These are phyloP conservation scores for Talaromyces sp. DNA, from an alignment of 2,329 filamentous ascomycete genomes.

Conservation along the genomic window DNA sequence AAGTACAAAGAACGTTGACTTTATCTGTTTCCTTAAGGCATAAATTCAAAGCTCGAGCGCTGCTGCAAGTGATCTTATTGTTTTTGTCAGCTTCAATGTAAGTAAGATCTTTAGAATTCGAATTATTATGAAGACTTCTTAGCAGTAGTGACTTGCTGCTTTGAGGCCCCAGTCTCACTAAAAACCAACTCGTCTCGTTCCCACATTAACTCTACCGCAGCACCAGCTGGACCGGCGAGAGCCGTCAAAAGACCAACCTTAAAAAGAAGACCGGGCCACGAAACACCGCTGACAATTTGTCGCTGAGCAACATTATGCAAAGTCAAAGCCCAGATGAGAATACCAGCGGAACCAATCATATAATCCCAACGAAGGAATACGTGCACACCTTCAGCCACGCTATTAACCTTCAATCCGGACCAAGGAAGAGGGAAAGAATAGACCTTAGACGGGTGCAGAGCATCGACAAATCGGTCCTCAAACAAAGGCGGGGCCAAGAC, in stretches of 20 bases:
- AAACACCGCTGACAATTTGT: conserved; percentile 28
- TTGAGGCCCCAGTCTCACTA: conserved; percentile 37
- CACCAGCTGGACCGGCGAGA: conserved; percentile 49
- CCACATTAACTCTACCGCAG: conserved; percentile 52
- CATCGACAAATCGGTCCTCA: conserved; percentile 30
- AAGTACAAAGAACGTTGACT: too few relatives aligned
- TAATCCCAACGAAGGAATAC: conserved; percentile 56
- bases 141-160: conserved; percentile 31
- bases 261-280: conserved; percentile 30
- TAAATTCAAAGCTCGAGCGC: too few relatives aligned
- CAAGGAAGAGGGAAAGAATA: conserved; percentile 42
- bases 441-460: conserved; percentile 44
- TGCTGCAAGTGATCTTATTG: too few relatives aligned
- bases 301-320: conserved; percentile 37
- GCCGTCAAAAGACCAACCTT: conserved; percentile 41
- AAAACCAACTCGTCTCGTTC: conserved; percentile 52
- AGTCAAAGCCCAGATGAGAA: conserved; percentile 50
- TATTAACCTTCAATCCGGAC: conserved; percentile 31
- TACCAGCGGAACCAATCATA: conserved; percentile 44
- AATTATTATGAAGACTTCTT: conserved; percentile 29
- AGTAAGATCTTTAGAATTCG: background rate
- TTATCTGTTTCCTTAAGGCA: too few relatives aligned
- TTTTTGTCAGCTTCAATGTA: background rate
- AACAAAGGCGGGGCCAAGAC: conserved; percentile 40
- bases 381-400: conserved; percentile 46